A percentile compares a stretch with the other conserved stretches of the same genome.
Conservation (phyloP, 2,329 filamentous ascomycete genomes). For the Venturia aucupariae region DNA sequence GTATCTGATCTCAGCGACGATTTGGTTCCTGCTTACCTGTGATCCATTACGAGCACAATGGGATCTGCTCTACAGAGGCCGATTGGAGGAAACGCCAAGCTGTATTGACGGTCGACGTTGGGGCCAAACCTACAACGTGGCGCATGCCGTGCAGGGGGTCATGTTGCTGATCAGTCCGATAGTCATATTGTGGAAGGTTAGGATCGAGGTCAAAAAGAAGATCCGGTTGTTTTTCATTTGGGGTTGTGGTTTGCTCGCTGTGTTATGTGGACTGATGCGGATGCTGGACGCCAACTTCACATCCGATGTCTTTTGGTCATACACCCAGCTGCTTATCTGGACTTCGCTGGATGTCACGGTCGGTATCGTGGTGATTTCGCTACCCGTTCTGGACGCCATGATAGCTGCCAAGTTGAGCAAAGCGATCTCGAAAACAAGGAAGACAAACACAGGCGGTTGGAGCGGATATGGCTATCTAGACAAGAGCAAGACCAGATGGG, state of each 20-base stretch:
- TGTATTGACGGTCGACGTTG: constrained; percentile 18
- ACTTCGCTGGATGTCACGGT: neutral
- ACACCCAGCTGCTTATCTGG: neutral
- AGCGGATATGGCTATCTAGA: neutral
- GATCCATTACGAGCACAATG: constrained; percentile 22
- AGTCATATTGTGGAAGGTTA: constrained; percentile 28
- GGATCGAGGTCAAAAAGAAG: constrained; percentile 25
- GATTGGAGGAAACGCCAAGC: constrained; percentile 16
- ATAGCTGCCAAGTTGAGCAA: neutral
- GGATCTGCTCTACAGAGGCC: constrained; percentile 22
- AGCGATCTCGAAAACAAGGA: neutral
- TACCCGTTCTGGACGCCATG: neutral
- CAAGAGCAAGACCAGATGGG: neutral
- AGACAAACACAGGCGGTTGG: neutral
- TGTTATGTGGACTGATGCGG: neutral
- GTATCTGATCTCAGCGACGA: constrained; percentile 24
- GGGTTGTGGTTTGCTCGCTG: neutral
- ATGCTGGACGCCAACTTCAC: neutral
- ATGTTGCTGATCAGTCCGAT: constrained; percentile 26
- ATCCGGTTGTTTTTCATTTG: constrained; percentile 21
- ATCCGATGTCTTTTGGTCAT: neutral
- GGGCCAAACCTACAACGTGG: constrained; percentile 22
- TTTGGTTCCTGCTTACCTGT: constrained; percentile 26
- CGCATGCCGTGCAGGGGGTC: constrained; percentile 24
- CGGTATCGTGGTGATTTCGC: neutral